These are phyloP conservation scores for Beauveria brongniartii DNA, from an alignment of 2,329 filamentous ascomycete genomes.

Conservation along the genomic window DNA sequence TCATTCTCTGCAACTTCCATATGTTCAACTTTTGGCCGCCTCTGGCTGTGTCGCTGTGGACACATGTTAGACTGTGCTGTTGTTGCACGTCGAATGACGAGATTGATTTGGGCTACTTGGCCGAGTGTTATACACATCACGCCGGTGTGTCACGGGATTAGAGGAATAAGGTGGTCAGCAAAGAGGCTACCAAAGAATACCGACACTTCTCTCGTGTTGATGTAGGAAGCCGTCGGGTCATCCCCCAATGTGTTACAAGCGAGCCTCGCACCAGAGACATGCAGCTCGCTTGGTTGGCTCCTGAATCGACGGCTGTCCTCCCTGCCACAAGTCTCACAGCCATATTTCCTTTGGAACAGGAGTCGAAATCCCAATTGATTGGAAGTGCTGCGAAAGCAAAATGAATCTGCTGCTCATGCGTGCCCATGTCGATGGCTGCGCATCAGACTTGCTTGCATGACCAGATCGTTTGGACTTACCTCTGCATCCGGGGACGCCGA, in stretches of 20 bases:
- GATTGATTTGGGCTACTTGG: neutral
- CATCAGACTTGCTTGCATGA: neutral
- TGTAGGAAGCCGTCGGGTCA: neutral
- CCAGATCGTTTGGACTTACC: neutral
- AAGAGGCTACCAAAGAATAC: neutral
- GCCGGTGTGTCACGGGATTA: neutral
- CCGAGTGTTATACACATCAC: neutral
- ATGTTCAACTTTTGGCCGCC: neutral
- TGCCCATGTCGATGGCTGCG: neutral
- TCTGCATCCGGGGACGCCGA: neutral
- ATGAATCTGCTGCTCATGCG: neutral
- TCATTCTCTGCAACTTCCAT: neutral
- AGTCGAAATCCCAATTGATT: neutral
- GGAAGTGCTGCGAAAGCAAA: neutral
- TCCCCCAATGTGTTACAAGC: neutral
- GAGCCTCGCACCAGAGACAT: conserved; percentile 10
- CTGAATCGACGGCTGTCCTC: neutral
- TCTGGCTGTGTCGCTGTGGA: neutral
- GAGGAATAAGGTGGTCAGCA: neutral
- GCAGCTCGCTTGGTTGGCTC: neutral
- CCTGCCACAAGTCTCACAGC: neutral
- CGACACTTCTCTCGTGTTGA: neutral
- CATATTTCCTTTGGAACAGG: neutral
- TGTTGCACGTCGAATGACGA: conserved; percentile 1
- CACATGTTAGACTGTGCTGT: neutral